phyloP scores from a whole-genome alignment of 345 rosid genomes.

The Lagerstroemia speciosa region DNA sequence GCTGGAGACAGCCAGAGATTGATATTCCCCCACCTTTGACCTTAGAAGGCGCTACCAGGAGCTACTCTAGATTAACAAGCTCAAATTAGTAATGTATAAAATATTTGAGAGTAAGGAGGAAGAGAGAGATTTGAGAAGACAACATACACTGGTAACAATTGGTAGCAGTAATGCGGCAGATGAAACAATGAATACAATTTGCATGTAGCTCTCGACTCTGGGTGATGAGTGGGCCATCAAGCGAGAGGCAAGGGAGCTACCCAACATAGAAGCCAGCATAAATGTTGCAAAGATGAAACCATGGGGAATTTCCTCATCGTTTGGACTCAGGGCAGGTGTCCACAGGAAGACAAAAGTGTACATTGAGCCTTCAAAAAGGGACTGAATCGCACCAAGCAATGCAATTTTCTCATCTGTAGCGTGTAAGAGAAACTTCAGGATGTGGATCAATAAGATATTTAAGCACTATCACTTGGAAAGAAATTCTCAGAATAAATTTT shows the following conservation, averaged over 20 bases:
- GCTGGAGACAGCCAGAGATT: conserved; percentile 57
- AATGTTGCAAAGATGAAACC: conserved; percentile 95
- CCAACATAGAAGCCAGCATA: conserved; percentile 96
- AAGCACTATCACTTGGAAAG: not conserved
- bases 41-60: conserved; percentile 57
- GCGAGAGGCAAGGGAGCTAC: conserved; percentile 91
- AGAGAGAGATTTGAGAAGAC: conserved; percentile 1
- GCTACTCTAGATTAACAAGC: conserved; percentile 29
- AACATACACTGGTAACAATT: conserved; percentile 58
- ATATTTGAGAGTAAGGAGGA: not conserved
- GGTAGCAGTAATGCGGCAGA: conserved; percentile 73
- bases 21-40: conserved; percentile 67
- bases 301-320: conserved; percentile 83
- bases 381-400: conserved; percentile 88
- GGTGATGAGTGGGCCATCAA: conserved; percentile 63
- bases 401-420: conserved; percentile 88
- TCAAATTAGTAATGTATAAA: not conserved
- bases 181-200: conserved; percentile 67
- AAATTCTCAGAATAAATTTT: not conserved
- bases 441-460: not conserved
- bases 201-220: conserved; percentile 89
- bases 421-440: conserved; percentile 13
- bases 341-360: conserved; percentile 96
- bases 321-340: conserved; percentile 94
- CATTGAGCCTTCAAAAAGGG: conserved; percentile 96